Percentiles rank a stretch among this genome's conserved stretches.
These are phyloP conservation scores for Penicillium sp. DNA, from an alignment of 2,329 filamentous ascomycete genomes.

Conservation along the genomic window DNA sequence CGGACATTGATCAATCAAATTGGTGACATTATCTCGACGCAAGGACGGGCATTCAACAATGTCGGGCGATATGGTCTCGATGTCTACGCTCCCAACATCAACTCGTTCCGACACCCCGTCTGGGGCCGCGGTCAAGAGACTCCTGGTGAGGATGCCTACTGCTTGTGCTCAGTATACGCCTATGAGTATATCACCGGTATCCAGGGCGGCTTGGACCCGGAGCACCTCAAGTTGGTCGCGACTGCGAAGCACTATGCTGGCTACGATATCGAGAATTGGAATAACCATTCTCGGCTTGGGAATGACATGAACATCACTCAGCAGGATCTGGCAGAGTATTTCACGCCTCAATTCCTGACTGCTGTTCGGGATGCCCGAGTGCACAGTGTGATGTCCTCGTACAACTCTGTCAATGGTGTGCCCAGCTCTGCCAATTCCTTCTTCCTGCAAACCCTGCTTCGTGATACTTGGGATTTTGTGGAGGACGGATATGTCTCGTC, in stretches of 20 bases:
- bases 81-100: conserved; percentile 63
- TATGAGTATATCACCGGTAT: conserved; percentile 57
- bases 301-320: conserved; percentile 58
- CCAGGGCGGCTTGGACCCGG: conserved; percentile 48
- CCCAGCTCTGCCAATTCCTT: conserved; percentile 66
- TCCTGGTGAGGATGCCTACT: conserved; percentile 58
- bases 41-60: conserved; percentile 68
- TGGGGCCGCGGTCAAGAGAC: conserved; percentile 66
- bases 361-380: conserved; percentile 61
- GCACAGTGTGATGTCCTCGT: conserved; percentile 63
- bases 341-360: conserved; percentile 65
- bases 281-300: conserved; percentile 46
- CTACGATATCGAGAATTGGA: conserved; percentile 58
- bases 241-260: conserved; percentile 62
- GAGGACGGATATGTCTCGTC: conserved; percentile 63
- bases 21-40: conserved; percentile 56
- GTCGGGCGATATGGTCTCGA: conserved; percentile 47
- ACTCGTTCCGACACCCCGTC: conserved; percentile 63
- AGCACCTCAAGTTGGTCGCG: conserved; percentile 48
- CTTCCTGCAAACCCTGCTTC: conserved; percentile 62
- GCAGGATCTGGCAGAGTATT: conserved; percentile 69
- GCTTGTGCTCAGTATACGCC: conserved; percentile 52
- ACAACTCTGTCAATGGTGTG: conserved; percentile 66
- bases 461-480: conserved; percentile 67
- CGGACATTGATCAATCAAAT: conserved; percentile 61